A percentile compares a stretch with the other conserved stretches of the same genome.
Evolutionary conservation across 176 grass and related monocot genomes (phyloP).

Genomic region (Zea luxurians): DNA sequence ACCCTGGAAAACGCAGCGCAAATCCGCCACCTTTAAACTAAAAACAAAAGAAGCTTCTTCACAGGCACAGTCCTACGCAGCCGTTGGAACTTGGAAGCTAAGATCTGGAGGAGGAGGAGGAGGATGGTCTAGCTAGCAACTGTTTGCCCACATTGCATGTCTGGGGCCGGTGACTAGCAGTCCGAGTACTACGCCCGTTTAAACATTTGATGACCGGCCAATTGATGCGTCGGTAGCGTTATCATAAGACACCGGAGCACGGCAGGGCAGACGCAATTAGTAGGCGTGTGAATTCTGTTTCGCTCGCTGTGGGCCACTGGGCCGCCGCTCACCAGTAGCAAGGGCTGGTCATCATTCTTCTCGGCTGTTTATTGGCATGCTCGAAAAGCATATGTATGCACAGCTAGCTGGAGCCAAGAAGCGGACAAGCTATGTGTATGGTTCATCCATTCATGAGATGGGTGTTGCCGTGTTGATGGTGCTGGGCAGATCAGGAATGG

Average conservation of each 20-base stretch:
- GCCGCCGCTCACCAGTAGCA: neutral
- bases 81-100: too few relatives aligned
- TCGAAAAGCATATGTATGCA: neutral
- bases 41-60: conserved; percentile 15
- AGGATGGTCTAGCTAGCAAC: neutral
- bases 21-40: neutral
- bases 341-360: conserved; percentile 20
- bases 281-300: neutral
- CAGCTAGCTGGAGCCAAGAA: neutral
- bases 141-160: neutral
- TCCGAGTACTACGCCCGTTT: neutral
- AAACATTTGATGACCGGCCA: neutral
- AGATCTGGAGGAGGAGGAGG: too few relatives aligned
- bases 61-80: too few relatives aligned
- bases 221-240: neutral
- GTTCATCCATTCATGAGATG: neutral
- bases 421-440: neutral
- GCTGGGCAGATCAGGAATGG: neutral
- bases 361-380: conserved; percentile 1
- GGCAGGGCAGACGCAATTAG: conserved; percentile 10
- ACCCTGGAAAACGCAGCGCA: neutral
- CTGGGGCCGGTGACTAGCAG: neutral
- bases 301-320: neutral
- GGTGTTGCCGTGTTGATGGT: neutral
- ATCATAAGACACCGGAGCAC: neutral